Base-by-base conservation (phyloP, 306 rosid genomes). In the Trifolium pratense region DNA sequence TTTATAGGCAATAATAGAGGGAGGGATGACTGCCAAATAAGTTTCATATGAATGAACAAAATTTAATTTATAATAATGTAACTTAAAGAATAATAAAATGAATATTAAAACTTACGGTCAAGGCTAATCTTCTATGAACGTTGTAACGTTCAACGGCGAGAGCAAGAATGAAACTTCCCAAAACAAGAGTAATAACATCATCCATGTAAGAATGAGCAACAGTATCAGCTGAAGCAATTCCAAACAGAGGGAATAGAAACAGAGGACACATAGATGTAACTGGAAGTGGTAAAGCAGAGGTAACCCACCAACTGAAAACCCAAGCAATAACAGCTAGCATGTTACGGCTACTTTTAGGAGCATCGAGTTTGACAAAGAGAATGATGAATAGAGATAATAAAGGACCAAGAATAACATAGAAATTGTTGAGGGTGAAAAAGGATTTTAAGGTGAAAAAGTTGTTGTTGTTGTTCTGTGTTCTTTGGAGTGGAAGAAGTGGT, bases 91-190 rank as follows among this genome's bases (percentile, higher is more conserved):
- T 14, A 14, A 15, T 16, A 7, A 16, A n/a, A n/a, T n/a, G 6
- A 48, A 6, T 20, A 17, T 20, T 53, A 20, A 39, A 36, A 40
- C 53, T 40, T 2, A 40, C 97, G 3, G 86, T 89, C 66, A 92
- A 84, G 66, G 97, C 96, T 63, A 92, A 78, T 86, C 97, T 83
- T 70, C 84, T 67, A 36, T 92, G 97, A 0, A 92, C 82, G 84
- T 92, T 89, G 74, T 92, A 92, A 77, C 92, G 96, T 79, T 92
- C 96, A 8, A 92, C 97, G 6, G 97, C 96, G 6, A 92, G 88
- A 17, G 91, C 97, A 15, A 92, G 87, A 0, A 92, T 86, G 75
- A 92, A 92, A 73, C 96, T 92, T 16, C 97, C 97, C 3, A 92
- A 73, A 26, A 92, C 92, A 0, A 89, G 89, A 0, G 93, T 80